Base-by-base conservation (phyloP, 192 early-diverging fungal genomes). In the Funneliformis geosporum region DNA sequence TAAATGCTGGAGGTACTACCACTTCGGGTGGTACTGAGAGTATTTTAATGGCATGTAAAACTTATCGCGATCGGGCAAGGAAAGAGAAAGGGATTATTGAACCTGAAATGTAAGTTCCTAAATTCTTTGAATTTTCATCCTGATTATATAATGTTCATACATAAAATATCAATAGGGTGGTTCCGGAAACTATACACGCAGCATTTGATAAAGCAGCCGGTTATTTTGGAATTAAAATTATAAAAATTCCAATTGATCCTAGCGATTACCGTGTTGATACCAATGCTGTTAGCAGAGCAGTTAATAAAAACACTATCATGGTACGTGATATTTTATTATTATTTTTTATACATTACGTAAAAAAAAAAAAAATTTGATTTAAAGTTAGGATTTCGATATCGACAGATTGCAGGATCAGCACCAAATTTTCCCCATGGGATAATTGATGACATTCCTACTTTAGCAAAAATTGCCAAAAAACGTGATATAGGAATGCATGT, bases 1-100 rank as follows among this genome's bases (percentile, higher is more conserved):
- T 76, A 9, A 87, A 87, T 12, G 93, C 91, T 68, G 93, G 94
- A 81, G 96, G 96, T 25, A 92, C 90, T 42, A 93, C 96, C 80
- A 99, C 97, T 16, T 94, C 93, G 38, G 97, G 97, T 42, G 97
- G 97, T 33, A 96, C 96, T 23, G 97, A 99, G 83, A 93, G 91
- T 79, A 92, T 99, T 59, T 85, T 98, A 44, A 97, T 99, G 96
- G 93, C 95, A 6, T 94, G 96, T 82, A 96, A 96, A 79, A 89
- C 97, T 0, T 95, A 99, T 85, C 90, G 96, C 25, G 96, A 97
- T 61, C 93, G 91, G 93, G 96, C 92, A 42, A 87, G 88, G 62
- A 86, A 90, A 40, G 65, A 85, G 65, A 93, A 94, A 46, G 95
- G 96, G 16, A 92, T 99, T 61, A 92, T 90, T 7, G 84, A 93